Base-by-base conservation (phyloP, 495 filamentous ascomycete species). In the Astrothelium macrocarpum region DNA sequence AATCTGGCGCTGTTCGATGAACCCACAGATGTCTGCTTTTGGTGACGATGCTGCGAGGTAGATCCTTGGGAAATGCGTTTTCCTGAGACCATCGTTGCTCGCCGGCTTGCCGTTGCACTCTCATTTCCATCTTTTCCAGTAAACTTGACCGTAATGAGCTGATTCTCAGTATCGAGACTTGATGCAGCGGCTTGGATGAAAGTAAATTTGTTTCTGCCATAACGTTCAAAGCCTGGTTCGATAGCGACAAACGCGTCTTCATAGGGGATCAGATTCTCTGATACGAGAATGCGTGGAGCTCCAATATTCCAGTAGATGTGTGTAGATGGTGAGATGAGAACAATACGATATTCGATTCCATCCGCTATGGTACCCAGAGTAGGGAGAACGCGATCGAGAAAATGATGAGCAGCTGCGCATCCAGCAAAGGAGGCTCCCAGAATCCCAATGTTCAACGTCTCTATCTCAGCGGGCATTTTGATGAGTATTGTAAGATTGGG, bases 391-490 rank as follows among this genome's bases (percentile, higher is more conserved):
- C 81, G 75, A 58, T 79, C 77, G 18, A 87, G 76, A 42, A 86
- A 72, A 62, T 82, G 78, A 72, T 89, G 85, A 2, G 85, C 82
- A 45, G 84, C 71, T 20, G 73, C 70, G 0, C 88, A 64, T 59
- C 86, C 87, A n/a, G 80, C 79, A 68, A 72, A 78, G 61, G 80
- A 82, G 62, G 79, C 87, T 42, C 88, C 88, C 12, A 90, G 78
- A 46, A 91, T 76, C n/a, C 89, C 75, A 59, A 90, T 73, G 59
- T 74, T 73, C 43, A 67, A 49, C 1, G 64, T 61, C 31, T 69
- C 64, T 32, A 60, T 53, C 25, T 2, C 29, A 26, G 20, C 25
- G 16, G 49, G 16, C 49, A 56, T 56, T 28, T 26, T 56, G 23
- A 10, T 9, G n/a, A 56, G 5, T 9, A 29, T 28, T 11, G n/a